Evolutionary conservation across 306 rosid genomes (phyloP).

Genomic region (Lotus japonicus): DNA sequence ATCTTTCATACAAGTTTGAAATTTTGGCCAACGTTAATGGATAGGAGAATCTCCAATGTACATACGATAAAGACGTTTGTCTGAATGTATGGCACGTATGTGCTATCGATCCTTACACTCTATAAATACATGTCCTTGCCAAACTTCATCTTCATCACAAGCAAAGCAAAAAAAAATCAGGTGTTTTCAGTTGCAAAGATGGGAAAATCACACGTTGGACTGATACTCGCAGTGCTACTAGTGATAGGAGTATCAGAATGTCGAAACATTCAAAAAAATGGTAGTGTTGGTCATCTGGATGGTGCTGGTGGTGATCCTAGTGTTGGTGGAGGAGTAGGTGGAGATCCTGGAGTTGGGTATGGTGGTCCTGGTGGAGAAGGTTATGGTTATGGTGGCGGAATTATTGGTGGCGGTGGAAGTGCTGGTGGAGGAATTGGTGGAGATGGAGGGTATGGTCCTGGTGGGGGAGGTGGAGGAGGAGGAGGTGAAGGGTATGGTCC

Average conservation of each 20-base stretch:
- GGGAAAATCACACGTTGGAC: slow-evolving; percentile 39
- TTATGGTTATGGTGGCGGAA: slow-evolving; percentile 17
- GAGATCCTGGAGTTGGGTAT: background rate
- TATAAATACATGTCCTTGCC: slow-evolving; percentile 34
- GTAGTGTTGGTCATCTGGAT: too few relatives aligned
- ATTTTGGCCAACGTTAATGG: too few relatives aligned
- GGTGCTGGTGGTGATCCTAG: too few relatives aligned
- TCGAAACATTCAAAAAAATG: slow-evolving; percentile 28
- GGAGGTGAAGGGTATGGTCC: slow-evolving; percentile 1
- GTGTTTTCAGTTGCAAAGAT: slow-evolving; percentile 11
- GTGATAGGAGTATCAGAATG: slow-evolving; percentile 42
- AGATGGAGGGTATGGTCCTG: background rate
- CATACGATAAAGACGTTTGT: slow-evolving; percentile 19
- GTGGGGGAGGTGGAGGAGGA: slow-evolving; percentile 12
- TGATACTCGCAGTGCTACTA: too few relatives aligned
- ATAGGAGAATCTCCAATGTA: too few relatives aligned
- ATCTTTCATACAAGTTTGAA: too few relatives aligned
- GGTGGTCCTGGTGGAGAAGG: slow-evolving; percentile 2
- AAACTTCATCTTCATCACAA: slow-evolving; percentile 6
- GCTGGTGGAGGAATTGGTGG: background rate
- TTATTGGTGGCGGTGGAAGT: slow-evolving; percentile 21
- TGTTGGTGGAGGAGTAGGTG: too few relatives aligned
- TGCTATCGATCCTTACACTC: background rate
- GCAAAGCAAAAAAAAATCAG: background rate
- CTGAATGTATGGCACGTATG: slow-evolving; percentile 31